Percentiles rank a stretch among this genome's conserved stretches.
Conservation (phyloP, 129 eudicot species). For the Saussurea involucrata region DNA sequence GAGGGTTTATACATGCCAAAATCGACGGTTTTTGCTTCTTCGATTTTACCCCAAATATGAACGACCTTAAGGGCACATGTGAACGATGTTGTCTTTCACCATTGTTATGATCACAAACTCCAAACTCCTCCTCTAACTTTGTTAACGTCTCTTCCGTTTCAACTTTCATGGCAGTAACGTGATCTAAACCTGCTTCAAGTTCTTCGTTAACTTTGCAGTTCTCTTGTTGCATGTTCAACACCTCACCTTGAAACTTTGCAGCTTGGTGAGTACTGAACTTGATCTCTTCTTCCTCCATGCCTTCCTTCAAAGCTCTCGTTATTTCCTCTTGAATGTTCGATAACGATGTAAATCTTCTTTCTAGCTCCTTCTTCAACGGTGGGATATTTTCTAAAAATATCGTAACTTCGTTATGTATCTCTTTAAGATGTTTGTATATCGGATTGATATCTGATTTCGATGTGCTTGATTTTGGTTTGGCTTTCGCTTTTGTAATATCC, state of each 20-base stretch:
- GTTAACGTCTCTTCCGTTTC: constrained; percentile 49
- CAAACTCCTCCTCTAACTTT: constrained; percentile 55
- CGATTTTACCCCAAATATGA: constrained; percentile 68
- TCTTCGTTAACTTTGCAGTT: constrained; percentile 77
- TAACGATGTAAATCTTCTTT: constrained; percentile 50
- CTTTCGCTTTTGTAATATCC: constrained; percentile 40
- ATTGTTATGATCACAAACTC: constrained; percentile 22
- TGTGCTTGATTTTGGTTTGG: constrained; percentile 34
- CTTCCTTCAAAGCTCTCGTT: constrained; percentile 54
- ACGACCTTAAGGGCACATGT: constrained; percentile 68
- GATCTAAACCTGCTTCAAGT: constrained; percentile 70
- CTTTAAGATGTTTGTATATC: constrained; percentile 70
- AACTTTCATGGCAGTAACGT: constrained; percentile 39
- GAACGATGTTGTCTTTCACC: constrained; percentile 32
- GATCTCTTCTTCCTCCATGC: constrained; percentile 75
- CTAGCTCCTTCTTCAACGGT: constrained; percentile 58
- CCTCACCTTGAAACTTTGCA: constrained; percentile 93
- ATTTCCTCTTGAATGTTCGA: constrained; percentile 67
- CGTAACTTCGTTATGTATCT: constrained; percentile 57
- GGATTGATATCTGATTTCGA: constrained; percentile 56
- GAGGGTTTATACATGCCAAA: constrained; percentile 60
- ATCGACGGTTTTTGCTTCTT: constrained; percentile 64
- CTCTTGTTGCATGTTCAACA: constrained; percentile 93
- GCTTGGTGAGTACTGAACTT: constrained; percentile 83
- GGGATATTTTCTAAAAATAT: constrained; percentile 70